phyloP scores from a whole-genome alignment of 2,329 filamentous ascomycete species.

The Ceratocystis colombiana region DNA sequence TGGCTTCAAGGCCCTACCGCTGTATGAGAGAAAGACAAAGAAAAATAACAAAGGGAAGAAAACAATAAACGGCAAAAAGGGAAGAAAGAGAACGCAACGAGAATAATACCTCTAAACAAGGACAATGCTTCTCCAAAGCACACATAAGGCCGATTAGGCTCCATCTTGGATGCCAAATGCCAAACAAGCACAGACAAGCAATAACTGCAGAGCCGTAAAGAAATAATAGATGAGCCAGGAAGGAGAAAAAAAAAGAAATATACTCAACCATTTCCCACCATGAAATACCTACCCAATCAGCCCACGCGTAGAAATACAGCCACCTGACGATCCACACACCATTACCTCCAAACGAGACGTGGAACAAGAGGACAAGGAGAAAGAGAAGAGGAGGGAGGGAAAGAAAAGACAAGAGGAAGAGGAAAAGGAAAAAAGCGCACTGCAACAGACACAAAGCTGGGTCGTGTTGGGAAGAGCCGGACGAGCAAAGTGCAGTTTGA shows the following conservation, averaged over 20 bases:
- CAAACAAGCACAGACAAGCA: not conserved
- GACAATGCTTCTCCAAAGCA: constrained; percentile 6
- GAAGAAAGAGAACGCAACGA: not conserved
- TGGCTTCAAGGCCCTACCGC: not conserved
- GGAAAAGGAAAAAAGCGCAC: constrained; percentile 29
- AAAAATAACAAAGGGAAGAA: constrained; percentile 9
- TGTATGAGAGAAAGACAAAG: constrained; percentile 15
- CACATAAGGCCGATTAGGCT: not conserved
- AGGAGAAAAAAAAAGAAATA: constrained; percentile 30
- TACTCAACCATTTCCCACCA: constrained; percentile 27
- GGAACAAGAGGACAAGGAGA: constrained; percentile 27
- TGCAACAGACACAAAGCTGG: not conserved
- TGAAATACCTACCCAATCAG: constrained; percentile 14
- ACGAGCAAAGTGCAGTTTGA: not conserved
- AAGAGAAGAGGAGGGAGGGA: not conserved
- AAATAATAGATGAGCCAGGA: constrained; percentile 29
- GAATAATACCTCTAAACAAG: constrained; percentile 9
- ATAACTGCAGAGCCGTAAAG: not conserved
- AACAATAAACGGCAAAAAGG: not conserved
- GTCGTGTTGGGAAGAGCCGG: not conserved
- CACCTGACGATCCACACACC: constrained; percentile 14
- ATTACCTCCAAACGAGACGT: constrained; percentile 16
- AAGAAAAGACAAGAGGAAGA: constrained; percentile 24
- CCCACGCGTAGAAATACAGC: constrained; percentile 21
- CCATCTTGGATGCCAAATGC: too few relatives aligned